Conservation (phyloP, 176 grass and related monocot genomes). For the Cenchrus purpureus region DNA sequence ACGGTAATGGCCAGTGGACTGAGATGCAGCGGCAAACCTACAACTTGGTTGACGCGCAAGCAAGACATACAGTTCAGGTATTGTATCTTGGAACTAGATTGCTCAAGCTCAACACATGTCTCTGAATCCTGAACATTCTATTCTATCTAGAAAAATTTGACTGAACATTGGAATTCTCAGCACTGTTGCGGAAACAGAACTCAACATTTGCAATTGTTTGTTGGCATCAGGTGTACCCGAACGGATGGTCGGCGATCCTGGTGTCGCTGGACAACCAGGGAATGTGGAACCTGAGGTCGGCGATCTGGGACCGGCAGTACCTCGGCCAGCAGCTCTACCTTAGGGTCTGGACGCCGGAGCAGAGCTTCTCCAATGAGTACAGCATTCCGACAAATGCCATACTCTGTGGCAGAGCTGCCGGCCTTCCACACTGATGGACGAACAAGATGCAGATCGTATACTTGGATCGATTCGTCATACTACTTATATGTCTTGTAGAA, state of each 20-base stretch:
- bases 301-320: constrained; percentile 74
- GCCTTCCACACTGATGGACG: constrained; percentile 52
- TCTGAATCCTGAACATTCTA: too few relatives aligned
- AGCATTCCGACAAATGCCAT: constrained; percentile 72
- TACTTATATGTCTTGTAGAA: constrained; percentile 22
- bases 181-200: background rate
- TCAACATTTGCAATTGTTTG: constrained; percentile 4
- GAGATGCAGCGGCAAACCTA: constrained; percentile 59
- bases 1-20: constrained; percentile 70
- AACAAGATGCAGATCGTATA: background rate
- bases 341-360: constrained; percentile 74
- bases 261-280: constrained; percentile 91
- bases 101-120: background rate
- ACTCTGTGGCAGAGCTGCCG: constrained; percentile 62
- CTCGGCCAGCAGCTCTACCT: constrained; percentile 87
- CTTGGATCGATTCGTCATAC: background rate
- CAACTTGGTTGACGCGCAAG: constrained; percentile 74
- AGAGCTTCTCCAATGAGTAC: constrained; percentile 83
- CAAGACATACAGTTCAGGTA: constrained; percentile 89
- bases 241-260: constrained; percentile 91
- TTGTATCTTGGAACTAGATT: constrained; percentile 26
- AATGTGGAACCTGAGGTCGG: constrained; percentile 93
- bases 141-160: background rate
- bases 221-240: constrained; percentile 68
- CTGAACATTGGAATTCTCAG: background rate